Conservation (phyloP, 768 basidiomycete genomes). For the Russula dissimulans region DNA sequence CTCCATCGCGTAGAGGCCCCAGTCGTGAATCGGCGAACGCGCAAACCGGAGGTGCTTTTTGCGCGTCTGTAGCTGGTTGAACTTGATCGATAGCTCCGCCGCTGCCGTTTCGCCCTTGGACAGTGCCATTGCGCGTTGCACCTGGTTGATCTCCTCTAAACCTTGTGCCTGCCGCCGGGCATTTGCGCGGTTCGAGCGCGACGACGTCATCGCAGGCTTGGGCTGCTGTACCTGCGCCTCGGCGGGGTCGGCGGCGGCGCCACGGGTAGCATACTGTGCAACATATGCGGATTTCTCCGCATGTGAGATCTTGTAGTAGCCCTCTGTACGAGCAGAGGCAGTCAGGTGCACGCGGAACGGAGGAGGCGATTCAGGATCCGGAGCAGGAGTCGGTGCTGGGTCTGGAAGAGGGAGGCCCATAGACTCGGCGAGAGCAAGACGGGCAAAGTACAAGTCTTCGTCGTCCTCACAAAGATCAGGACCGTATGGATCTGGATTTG, state of each 20-base stretch:
- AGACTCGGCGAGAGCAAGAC: conserved; percentile 43
- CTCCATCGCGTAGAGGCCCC: conserved; percentile 98
- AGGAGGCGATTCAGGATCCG: conserved; percentile 34
- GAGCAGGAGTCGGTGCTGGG: conserved; percentile 21
- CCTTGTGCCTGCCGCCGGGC: conserved; percentile 87
- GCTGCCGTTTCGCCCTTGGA: conserved; percentile 68
- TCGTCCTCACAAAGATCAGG: conserved; percentile 71
- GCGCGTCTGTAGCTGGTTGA: conserved; percentile 94
- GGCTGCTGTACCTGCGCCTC: conserved; percentile 41
- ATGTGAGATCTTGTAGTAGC: conserved; percentile 91
- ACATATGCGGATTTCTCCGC: conserved; percentile 89
- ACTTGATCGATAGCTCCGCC: conserved; percentile 77
- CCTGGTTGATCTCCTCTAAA: conserved; percentile 89
- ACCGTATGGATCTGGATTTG: conserved; percentile 44
- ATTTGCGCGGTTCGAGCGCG: conserved; percentile 85
- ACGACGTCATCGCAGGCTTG: conserved; percentile 55
- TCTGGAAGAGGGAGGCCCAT: conserved; percentile 23
- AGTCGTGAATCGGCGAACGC: conserved; percentile 93
- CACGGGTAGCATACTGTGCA: conserved; percentile 71
- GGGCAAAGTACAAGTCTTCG: conserved; percentile 79
- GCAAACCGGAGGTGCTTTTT: conserved; percentile 98
- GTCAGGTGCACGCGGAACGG: conserved; percentile 70
- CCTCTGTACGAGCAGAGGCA: conserved; percentile 88
- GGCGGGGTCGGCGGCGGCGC: conserved; percentile 33
- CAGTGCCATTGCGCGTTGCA: conserved; percentile 69